Evolutionary conservation across 306 rosid genomes (phyloP).

Genomic region (Albizia julibrissin): DNA sequence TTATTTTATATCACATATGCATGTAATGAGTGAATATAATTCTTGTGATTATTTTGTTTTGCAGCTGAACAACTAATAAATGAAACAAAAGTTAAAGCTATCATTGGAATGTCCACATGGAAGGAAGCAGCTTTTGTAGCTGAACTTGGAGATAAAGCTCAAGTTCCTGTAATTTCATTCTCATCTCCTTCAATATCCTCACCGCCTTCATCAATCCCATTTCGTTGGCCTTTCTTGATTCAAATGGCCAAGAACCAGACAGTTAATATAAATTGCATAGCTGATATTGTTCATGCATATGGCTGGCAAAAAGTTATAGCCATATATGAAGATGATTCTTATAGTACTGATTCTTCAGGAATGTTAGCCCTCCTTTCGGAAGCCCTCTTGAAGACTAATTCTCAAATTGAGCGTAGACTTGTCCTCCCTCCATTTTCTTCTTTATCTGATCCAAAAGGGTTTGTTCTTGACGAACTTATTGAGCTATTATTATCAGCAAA

Average conservation of each 20-base stretch:
- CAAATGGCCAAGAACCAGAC: conserved; percentile 41
- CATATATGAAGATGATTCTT: conserved; percentile 52
- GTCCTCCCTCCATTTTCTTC: conserved; percentile 54
- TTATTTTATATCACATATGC: neutral
- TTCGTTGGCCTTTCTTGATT: conserved; percentile 64
- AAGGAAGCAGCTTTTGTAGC: conserved; percentile 63
- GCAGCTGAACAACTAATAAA: conserved; percentile 50
- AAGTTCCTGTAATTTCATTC: conserved; percentile 55
- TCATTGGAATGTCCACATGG: conserved; percentile 62
- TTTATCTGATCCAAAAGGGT: conserved; percentile 51
- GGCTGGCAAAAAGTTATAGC: conserved; percentile 47
- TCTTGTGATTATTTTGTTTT: conserved; percentile 4
- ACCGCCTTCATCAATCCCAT: conserved; percentile 39
- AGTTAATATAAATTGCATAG: conserved; percentile 52
- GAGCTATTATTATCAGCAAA: conserved; percentile 42
- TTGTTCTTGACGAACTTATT: conserved; percentile 49
- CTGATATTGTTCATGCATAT: conserved; percentile 39
- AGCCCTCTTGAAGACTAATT: conserved; percentile 50
- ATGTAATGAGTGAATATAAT: neutral
- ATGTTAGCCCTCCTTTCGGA: conserved; percentile 50
- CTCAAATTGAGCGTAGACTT: conserved; percentile 55
- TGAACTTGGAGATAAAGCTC: conserved; percentile 43
- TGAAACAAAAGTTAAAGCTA: conserved; percentile 38
- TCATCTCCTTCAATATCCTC: conserved; percentile 42
- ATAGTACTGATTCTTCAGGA: conserved; percentile 50